Evolutionary conservation across 139 green algal genomes (phyloP).

Genomic region (Chloropicon primus): DNA sequence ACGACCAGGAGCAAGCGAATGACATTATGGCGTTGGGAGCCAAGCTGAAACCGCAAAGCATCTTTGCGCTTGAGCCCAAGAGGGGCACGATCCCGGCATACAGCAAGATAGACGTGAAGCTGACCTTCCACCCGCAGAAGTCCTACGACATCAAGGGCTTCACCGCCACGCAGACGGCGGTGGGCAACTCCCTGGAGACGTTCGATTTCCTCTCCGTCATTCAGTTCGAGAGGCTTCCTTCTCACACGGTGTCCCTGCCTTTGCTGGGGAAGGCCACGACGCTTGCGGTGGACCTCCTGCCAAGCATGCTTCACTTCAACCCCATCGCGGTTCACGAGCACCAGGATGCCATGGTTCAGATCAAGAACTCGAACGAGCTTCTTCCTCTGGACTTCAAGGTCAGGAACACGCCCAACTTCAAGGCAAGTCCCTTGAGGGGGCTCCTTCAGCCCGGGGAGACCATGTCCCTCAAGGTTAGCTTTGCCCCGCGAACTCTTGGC

Average conservation of each 20-base stretch:
- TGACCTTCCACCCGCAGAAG: background rate
- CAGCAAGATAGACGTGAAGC: background rate
- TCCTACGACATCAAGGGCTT: background rate
- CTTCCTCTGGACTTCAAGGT: conserved; percentile 2
- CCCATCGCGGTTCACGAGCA: conserved; percentile 1
- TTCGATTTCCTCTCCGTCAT: conserved; percentile 5
- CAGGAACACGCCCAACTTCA: conserved; percentile 3
- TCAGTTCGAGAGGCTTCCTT: background rate
- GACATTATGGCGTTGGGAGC: background rate
- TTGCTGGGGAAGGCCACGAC: conserved; percentile 5
- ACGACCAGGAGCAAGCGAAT: background rate
- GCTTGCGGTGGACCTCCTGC: background rate
- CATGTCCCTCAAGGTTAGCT: background rate
- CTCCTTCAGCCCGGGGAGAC: conserved; percentile 2
- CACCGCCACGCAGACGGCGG: background rate
- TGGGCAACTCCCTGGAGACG: background rate
- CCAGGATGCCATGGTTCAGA: conserved; percentile 1
- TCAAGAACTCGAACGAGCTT: conserved; percentile 8
- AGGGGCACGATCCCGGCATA: background rate
- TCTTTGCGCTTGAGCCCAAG: background rate
- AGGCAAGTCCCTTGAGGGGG: background rate
- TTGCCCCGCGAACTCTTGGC: conserved; percentile 1
- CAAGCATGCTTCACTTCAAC: background rate
- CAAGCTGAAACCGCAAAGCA: background rate
- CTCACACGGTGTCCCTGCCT: background rate